Base-by-base conservation (phyloP, 2,329 filamentous ascomycete genomes). In the Alternaria infectoria region DNA sequence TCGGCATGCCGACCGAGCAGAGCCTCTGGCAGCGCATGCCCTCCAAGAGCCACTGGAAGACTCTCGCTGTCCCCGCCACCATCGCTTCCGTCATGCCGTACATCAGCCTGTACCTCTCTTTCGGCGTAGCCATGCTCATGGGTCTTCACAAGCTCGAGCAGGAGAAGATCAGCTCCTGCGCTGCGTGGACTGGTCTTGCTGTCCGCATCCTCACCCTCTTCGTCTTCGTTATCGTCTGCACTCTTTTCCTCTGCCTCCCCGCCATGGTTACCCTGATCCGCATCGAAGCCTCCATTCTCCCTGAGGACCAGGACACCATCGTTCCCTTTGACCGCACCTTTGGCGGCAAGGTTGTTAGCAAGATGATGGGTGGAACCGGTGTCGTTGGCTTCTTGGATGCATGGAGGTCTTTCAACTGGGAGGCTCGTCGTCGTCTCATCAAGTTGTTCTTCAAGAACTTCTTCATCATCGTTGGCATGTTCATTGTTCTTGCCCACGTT, bases 241-340 rank as follows among this genome's bases (percentile, higher is more conserved):
- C 91, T 46, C 80, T 93, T 59, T 80, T 94, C 63, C 84, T 92
- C 66, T 86, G 96, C 65, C 92, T 97, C 60, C 94, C 95, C 17
- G 88, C 92, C 43, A 86, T 88, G 62, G 91, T 95, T 30, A 87
- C 92, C 21, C 88, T 97, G 62, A 86, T 91, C 69, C 93, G 95
- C 66, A 89, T 97, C 36, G 93, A 97, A 78, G 93, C 94, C 7
- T 95, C 92, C 52, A 89, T 97, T 71, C 88, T 98, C 3, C 88
- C 93, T 1, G 90, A 93, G 62, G 89, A 92, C 17, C 87, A 93
- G 69, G 91, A 96, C 81, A 89, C 92, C 25, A 91, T 97, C 68
- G 90, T 98, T 36, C 90, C 93, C 30, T 97, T 98, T 74, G 95
- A 98, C 84, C 91, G 93, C 68, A 90, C 90, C 28, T 96, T 96